Conservation (phyloP, 106 monocot genomes). For the Dendrobium huoshanense region DNA sequence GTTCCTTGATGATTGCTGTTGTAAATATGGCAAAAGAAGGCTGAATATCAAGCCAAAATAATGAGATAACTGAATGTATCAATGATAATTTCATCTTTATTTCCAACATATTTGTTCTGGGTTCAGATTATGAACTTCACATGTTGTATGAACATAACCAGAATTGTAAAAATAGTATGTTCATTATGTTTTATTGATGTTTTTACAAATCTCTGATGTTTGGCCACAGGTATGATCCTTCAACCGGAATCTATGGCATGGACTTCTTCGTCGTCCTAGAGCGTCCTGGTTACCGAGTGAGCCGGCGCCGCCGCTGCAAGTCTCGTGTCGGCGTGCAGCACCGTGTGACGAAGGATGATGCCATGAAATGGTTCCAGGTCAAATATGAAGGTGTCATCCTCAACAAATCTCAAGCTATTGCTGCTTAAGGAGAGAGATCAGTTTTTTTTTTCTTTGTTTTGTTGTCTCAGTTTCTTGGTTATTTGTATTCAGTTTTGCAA, state of each 20-base stretch:
- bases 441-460: background rate
- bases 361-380: constrained; percentile 83
- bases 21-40: too few relatives aligned
- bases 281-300: constrained; percentile 50
- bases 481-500: too few relatives aligned
- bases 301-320: constrained; percentile 52
- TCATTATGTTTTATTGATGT: background rate
- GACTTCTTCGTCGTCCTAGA: constrained; percentile 62
- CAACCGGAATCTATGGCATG: constrained; percentile 75
- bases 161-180: too few relatives aligned
- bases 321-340: constrained; percentile 62
- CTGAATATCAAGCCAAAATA: too few relatives aligned
- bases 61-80: too few relatives aligned
- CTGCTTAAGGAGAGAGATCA: background rate
- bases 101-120: too few relatives aligned
- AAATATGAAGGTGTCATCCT: constrained; percentile 80
- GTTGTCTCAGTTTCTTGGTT: too few relatives aligned
- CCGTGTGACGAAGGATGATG: constrained; percentile 63
- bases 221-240: constrained; percentile 63
- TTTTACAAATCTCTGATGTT: background rate
- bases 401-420: constrained; percentile 46
- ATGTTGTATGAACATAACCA: too few relatives aligned
- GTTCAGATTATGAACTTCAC: too few relatives aligned
- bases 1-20: too few relatives aligned
- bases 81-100: too few relatives aligned